phyloP scores from a whole-genome alignment of 2,329 filamentous ascomycete species.

The Pyrenophora teres region DNA sequence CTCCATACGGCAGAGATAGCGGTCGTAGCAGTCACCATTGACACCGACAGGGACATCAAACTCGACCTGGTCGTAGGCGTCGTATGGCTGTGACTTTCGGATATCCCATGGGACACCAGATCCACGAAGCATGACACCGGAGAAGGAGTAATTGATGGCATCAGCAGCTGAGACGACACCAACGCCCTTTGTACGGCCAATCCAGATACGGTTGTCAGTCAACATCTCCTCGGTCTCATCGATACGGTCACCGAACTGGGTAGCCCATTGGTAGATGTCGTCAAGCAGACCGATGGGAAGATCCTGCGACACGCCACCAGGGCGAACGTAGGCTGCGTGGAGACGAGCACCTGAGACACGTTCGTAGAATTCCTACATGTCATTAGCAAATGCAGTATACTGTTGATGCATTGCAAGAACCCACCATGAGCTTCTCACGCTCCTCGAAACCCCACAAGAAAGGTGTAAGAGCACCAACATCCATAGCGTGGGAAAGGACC shows the following conservation, averaged over 20 bases:
- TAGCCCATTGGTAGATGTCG: slow-evolving; percentile 99
- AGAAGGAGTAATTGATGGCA: slow-evolving; percentile 96
- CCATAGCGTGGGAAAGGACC: slow-evolving; percentile 95
- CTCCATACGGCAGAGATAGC: slow-evolving; percentile 98
- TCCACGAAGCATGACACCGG: slow-evolving; percentile 95
- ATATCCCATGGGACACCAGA: slow-evolving; percentile 96
- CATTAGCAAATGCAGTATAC: slow-evolving; percentile 13
- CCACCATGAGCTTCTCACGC: slow-evolving; percentile 98
- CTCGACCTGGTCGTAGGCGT: slow-evolving; percentile 96
- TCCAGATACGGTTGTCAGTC: slow-evolving; percentile 99
- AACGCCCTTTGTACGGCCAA: slow-evolving; percentile 85
- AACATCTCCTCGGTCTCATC: slow-evolving; percentile 99
- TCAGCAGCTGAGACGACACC: slow-evolving; percentile 90
- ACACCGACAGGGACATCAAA: slow-evolving; percentile 97
- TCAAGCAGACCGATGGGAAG: slow-evolving; percentile 91
- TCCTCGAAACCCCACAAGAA: slow-evolving; percentile 99
- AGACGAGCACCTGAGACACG: slow-evolving; percentile 97
- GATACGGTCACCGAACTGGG: slow-evolving; percentile 96
- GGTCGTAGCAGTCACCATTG: slow-evolving; percentile 98
- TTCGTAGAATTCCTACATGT: slow-evolving; percentile 91
- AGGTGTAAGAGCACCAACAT: slow-evolving; percentile 95
- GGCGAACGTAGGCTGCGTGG: slow-evolving; percentile 94
- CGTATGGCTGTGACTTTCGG: slow-evolving; percentile 95
- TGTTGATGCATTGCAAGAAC: slow-evolving; percentile 16
- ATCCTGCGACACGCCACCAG: slow-evolving; percentile 95